Conservation (phyloP, 2,329 filamentous ascomycete species). For the Apiospora phragmitis region DNA sequence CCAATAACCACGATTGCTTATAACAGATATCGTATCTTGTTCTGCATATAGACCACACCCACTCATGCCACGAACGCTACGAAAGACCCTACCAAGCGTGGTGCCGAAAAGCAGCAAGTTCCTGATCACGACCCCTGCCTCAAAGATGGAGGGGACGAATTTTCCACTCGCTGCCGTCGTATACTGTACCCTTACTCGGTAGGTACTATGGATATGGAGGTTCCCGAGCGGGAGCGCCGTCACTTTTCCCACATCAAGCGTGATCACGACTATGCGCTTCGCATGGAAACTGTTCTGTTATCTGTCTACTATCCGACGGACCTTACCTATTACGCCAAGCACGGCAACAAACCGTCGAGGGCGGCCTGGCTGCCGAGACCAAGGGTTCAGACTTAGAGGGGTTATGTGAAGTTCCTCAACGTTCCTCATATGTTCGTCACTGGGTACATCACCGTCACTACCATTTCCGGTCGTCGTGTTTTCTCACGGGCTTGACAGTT, state of each 20-base stretch:
- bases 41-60: neutral
- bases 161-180: constrained; percentile 54
- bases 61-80: neutral
- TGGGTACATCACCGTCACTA: constrained; percentile 55
- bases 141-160: constrained; percentile 36
- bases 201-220: constrained; percentile 67
- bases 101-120: neutral
- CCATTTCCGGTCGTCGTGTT: constrained; percentile 65
- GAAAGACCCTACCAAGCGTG: neutral
- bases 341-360: constrained; percentile 47
- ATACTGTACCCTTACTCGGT: constrained; percentile 68
- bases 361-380: constrained; percentile 65
- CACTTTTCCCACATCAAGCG: constrained; percentile 42
- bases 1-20: neutral
- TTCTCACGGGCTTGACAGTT: constrained; percentile 66
- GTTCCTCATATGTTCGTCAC: constrained; percentile 49
- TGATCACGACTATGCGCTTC: constrained; percentile 39
- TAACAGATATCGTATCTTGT: neutral
- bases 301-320: constrained; percentile 66
- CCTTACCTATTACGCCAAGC: constrained; percentile 36
- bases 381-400: constrained; percentile 54
- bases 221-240: constrained; percentile 49
- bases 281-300: constrained; percentile 59
- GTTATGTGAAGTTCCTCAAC: constrained; percentile 62
- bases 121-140: constrained; percentile 17